Evolutionary conservation across 257 asterid species (phyloP).

Genomic region (Solanum megistacrolobum): DNA sequence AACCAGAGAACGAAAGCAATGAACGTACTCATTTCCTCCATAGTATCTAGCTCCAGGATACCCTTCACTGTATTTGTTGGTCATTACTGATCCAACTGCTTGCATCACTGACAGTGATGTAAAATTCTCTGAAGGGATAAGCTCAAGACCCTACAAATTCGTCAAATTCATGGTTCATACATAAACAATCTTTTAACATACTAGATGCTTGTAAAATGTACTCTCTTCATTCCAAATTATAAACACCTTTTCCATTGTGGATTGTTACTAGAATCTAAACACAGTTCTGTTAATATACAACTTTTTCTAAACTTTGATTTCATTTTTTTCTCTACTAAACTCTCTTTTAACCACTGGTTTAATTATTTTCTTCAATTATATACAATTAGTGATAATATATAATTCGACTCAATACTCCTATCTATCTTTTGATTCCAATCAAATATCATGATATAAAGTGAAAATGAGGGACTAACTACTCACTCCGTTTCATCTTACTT

Average conservation of each 20-base stretch:
- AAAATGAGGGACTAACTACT: not conserved
- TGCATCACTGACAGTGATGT: constrained; percentile 92
- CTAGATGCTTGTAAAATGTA: not conserved
- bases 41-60: constrained; percentile 98
- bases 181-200: not conserved
- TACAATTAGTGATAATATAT: not conserved
- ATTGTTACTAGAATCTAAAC: not conserved
- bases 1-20: not conserved
- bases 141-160: constrained; percentile 61
- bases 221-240: not conserved
- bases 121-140: constrained; percentile 90
- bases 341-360: not conserved
- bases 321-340: not conserved
- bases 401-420: not conserved
- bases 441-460: not conserved
- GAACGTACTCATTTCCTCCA: constrained; percentile 92
- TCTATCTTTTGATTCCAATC: not conserved
- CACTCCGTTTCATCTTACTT: not conserved
- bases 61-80: constrained; percentile 93
- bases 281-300: not conserved
- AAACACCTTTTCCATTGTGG: not conserved
- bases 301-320: not conserved
- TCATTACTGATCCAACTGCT: constrained; percentile 98
- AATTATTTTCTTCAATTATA: not conserved
- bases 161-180: not conserved